These are phyloP conservation scores for Myrica gale DNA, from an alignment of 306 rosid species.

Conservation along the genomic window DNA sequence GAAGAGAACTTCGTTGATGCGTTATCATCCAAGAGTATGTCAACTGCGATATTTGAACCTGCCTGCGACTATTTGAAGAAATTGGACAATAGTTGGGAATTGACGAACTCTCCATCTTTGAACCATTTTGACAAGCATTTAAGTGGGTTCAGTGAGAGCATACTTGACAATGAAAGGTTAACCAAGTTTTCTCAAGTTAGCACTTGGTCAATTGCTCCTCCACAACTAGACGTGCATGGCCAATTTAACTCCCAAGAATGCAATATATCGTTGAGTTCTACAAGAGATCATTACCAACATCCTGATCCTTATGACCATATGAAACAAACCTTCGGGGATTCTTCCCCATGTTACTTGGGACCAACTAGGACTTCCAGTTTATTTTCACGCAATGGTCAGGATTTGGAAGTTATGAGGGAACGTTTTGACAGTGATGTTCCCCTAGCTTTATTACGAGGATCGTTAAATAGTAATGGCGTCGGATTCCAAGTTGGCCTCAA, in stretches of 20 bases:
- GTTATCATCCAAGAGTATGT: conserved; percentile 58
- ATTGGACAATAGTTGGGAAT: conserved; percentile 64
- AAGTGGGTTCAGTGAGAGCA: conserved; percentile 40
- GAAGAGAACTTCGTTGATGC: conserved; percentile 65
- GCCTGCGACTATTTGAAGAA: conserved; percentile 83
- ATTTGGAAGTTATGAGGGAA: conserved; percentile 41
- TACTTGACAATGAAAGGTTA: conserved; percentile 54
- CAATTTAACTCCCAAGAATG: conserved; percentile 46
- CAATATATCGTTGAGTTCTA: conserved; percentile 35
- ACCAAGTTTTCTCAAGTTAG: conserved; percentile 68
- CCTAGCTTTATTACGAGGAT: conserved; percentile 28
- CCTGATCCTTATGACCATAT: conserved; percentile 28
- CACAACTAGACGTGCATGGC: conserved; percentile 47
- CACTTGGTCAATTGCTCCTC: conserved; percentile 92
- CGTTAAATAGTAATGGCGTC: conserved; percentile 15
- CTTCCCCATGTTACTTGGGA: conserved; percentile 21
- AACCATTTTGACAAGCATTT: conserved; percentile 54
- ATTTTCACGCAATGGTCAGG: conserved; percentile 32
- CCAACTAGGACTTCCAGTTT: conserved; percentile 19
- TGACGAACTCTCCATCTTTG: conserved; percentile 42
- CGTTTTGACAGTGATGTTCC: conserved; percentile 33
- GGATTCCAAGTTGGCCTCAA: conserved; percentile 50
- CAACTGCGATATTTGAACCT: conserved; percentile 51
- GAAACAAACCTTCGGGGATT: conserved; percentile 38
- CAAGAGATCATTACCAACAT: conserved; percentile 39